A percentile compares a stretch with the other conserved stretches of the same genome.
Evolutionary conservation across 192 early-diverging fungal genomes (phyloP).

Genomic region (Fimicolochytrium jonesii): DNA sequence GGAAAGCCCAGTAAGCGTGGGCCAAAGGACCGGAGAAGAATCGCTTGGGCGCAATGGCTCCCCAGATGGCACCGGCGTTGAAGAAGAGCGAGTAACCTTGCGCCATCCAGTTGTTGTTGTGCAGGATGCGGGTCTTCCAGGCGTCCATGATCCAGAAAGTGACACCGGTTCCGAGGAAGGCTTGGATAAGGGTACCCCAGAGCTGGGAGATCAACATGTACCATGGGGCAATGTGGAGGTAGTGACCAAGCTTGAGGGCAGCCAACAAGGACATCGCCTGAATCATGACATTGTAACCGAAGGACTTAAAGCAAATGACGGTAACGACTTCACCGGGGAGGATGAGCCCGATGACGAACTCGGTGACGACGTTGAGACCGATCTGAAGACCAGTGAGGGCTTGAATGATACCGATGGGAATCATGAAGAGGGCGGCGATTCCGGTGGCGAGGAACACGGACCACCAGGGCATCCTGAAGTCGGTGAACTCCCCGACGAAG

Average conservation of each 20-base stretch:
- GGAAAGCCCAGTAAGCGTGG: constrained; percentile 26
- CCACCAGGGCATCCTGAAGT: constrained; percentile 74
- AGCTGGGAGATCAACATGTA: constrained; percentile 61
- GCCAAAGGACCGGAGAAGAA: constrained; percentile 50
- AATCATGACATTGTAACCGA: constrained; percentile 71
- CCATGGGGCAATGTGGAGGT: constrained; percentile 66
- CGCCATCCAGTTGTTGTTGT: constrained; percentile 24
- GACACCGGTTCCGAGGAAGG: constrained; percentile 37
- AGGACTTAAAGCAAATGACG: constrained; percentile 84
- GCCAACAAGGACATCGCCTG: constrained; percentile 67
- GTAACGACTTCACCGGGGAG: constrained; percentile 76
- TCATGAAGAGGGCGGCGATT: constrained; percentile 13
- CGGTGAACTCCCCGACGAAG: constrained; percentile 46
- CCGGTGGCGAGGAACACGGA: constrained; percentile 37
- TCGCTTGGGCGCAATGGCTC: constrained; percentile 61
- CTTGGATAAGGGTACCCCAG: constrained; percentile 52
- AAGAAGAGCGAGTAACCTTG: constrained; percentile 49
- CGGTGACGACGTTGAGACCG: constrained; percentile 79
- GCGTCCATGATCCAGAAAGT: constrained; percentile 26
- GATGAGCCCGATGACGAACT: constrained; percentile 79
- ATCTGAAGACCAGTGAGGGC: constrained; percentile 72
- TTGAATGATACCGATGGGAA: constrained; percentile 73
- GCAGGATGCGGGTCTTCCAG: not conserved
- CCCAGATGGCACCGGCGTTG: constrained; percentile 72
- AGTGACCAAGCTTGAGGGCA: constrained; percentile 77